These are phyloP conservation scores for Auricularia sp. DNA, from an alignment of 768 basidiomycete species.

Conservation along the genomic window DNA sequence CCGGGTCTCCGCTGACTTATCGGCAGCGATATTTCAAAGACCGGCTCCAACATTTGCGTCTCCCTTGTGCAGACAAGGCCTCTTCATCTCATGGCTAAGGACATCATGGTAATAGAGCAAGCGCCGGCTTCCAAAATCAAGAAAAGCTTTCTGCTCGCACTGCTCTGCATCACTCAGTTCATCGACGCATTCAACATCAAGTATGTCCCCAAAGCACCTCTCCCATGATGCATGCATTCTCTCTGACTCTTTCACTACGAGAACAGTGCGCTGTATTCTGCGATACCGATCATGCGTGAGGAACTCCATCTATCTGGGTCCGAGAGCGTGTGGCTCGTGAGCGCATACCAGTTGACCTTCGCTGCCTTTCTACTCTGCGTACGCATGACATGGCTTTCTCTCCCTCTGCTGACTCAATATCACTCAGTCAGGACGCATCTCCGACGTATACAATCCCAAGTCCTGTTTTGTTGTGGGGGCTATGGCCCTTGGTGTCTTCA, in stretches of 20 bases:
- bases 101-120: too few species aligned
- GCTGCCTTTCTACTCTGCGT: conserved; percentile 26
- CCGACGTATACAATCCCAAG: not conserved
- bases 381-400: conserved; percentile 4
- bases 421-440: not conserved
- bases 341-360: conserved; percentile 27
- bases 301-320: conserved; percentile 17
- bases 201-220: conserved; percentile 27
- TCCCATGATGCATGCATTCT: conserved; percentile 15
- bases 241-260: conserved; percentile 20
- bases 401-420: not conserved
- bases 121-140: not conserved
- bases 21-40: too few species aligned
- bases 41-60: too few species aligned
- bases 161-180: not conserved
- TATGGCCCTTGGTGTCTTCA: conserved; percentile 30
- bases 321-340: conserved; percentile 25
- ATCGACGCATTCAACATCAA: not conserved
- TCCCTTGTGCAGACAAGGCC: too few species aligned
- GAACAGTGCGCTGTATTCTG: conserved; percentile 20
- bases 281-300: conserved; percentile 19
- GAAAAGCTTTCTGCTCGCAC: not conserved
- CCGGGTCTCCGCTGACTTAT: too few species aligned
- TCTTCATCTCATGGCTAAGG: too few species aligned
- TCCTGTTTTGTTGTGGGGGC: conserved; percentile 32